Evolutionary conservation across 228 moss, liverwort and hornwort genomes (phyloP), one percentile per base, ranked within the genome.

Genomic region (Sphagnum magellanicum): DNA sequence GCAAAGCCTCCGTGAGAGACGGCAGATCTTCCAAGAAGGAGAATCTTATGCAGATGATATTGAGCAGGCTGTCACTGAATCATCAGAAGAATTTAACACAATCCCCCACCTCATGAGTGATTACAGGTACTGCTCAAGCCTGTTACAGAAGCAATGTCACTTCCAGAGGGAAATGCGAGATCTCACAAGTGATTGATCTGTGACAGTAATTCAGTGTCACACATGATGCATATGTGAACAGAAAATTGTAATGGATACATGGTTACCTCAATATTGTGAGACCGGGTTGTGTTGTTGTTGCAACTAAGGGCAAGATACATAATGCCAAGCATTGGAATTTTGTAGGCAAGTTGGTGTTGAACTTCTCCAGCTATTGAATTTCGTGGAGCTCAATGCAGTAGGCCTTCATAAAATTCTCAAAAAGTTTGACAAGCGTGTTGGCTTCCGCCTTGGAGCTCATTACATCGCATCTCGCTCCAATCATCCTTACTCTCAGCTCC

Each of bases 401-500:
- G 88, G 88, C 16, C 73, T 88, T 67, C 84, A 84, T 12, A 88
- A 88, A 74, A 88, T 88, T 67, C 48, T 88, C 60, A 88, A 88
- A 72, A 88, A 88, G 57, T 88, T 88, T 66, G 88, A 88, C 60
- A 88, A 84, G 72, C 75, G 88, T 53, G 84, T 88, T 11, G 84
- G 81, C 48, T 88, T 81, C 60, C 63, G 71, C 32, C 84, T 88
- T 50, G 84, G 88, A 52, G 69, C 77, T 64, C 88, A 84, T 0
- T 88, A 88, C 69, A 84, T 88, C 65, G 51, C 82, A 51, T 84
- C 88, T 10, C 75, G 88, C 61, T 71, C 88, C 63, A 88, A 84
- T 63, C 88, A 88, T 71, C 88, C 88, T 4, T 88, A 81, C 66
- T 88, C 88, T 58, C 88, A 88, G 63, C 84, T 88, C 64, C 84